Percentiles rank a stretch among this genome's conserved stretches.
These are phyloP conservation scores for Coelastrella sp. DNA, from an alignment of 139 green algal genomes.

Conservation along the genomic window DNA sequence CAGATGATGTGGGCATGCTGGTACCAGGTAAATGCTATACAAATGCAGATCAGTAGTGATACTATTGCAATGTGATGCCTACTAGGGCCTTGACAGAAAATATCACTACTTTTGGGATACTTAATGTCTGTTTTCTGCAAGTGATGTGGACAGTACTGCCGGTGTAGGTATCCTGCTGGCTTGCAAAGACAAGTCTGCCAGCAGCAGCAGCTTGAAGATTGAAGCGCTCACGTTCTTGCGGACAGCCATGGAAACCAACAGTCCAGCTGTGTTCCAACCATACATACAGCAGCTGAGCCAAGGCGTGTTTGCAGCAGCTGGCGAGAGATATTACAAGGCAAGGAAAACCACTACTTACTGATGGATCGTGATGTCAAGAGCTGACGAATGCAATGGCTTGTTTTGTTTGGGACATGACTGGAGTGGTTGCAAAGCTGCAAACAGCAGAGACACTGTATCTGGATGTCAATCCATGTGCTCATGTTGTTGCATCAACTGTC, in stretches of 20 bases:
- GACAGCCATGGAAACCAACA: conserved; percentile 64
- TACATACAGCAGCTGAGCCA: conserved; percentile 58
- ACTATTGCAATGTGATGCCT: no score
- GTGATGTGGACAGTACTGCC: no score
- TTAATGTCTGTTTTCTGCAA: no score
- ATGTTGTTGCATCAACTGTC: no score
- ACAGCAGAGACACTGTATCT: neutral
- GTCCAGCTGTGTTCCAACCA: conserved; percentile 66
- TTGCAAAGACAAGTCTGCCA: conserved; percentile 73
- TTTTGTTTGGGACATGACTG: neutral
- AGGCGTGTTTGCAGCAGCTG: conserved; percentile 64
- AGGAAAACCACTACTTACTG: no score
- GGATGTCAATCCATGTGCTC: no score
- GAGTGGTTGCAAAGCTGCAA: neutral
- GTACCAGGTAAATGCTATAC: conserved; percentile 66
- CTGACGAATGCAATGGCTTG: neutral
- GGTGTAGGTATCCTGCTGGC: conserved; percentile 1
- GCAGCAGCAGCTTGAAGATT: conserved; percentile 85
- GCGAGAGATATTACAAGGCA: conserved; percentile 94
- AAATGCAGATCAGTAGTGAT: neutral
- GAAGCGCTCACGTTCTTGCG: conserved; percentile 93
- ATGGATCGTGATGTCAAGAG: no score
- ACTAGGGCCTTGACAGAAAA: neutral
- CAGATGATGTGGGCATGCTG: conserved; percentile 68
- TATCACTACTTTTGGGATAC: no score